A percentile compares a stretch with the other conserved stretches of the same genome.
Conservation (phyloP, 2,329 filamentous ascomycete genomes). For the Aschersonia sp. region DNA sequence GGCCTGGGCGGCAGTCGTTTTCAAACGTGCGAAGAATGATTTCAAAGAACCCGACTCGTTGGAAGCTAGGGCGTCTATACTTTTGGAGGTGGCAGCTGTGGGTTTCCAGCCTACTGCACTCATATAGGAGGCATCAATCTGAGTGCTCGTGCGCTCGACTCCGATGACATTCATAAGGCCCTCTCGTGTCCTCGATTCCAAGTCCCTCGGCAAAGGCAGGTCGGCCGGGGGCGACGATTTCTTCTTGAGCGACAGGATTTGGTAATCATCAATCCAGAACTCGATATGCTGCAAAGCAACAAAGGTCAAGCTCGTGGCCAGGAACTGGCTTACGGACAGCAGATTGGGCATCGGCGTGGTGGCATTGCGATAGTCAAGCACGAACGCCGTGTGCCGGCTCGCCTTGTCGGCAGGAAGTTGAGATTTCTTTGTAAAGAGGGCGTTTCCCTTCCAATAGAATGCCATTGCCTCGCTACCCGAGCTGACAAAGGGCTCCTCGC, state of each 20-base stretch:
- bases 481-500: constrained; percentile 92
- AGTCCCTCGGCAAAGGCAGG: constrained; percentile 59
- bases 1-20: constrained; percentile 37
- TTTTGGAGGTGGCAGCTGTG: constrained; percentile 22
- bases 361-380: constrained; percentile 82
- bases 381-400: constrained; percentile 70
- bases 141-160: constrained; percentile 75
- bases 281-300: constrained; percentile 80
- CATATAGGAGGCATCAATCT: constrained; percentile 86
- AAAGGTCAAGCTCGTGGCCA: constrained; percentile 91
- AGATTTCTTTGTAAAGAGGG: constrained; percentile 79
- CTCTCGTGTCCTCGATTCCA: constrained; percentile 72
- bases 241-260: constrained; percentile 65
- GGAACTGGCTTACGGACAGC: constrained; percentile 75
- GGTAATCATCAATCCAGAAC: constrained; percentile 79
- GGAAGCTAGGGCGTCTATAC: constrained; percentile 33
- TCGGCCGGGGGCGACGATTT: constrained; percentile 66
- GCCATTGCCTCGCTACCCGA: constrained; percentile 90
- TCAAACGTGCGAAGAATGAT: constrained; percentile 70
- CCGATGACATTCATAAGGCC: constrained; percentile 72
- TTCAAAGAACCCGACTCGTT: constrained; percentile 46
- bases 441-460: constrained; percentile 99
- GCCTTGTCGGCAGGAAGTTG: constrained; percentile 53
- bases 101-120: constrained; percentile 76
- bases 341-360: constrained; percentile 79